A percentile compares a stretch with the other conserved stretches of the same genome.
phyloP scores from a whole-genome alignment of 2,329 filamentous ascomycete species.

The Sporothrix brunneoviolacea region DNA sequence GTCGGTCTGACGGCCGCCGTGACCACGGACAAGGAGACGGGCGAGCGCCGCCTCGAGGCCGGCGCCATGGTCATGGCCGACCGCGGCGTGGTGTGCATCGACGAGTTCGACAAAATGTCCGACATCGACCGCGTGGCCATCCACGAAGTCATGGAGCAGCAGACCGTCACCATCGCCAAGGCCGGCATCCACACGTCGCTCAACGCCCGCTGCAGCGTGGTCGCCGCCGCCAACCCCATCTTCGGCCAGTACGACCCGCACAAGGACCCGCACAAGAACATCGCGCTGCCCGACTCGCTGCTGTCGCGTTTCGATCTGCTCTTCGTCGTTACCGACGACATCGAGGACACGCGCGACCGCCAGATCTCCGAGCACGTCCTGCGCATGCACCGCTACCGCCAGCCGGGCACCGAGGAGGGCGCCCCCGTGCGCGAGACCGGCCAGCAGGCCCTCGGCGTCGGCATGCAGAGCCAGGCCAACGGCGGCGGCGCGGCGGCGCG shows the following conservation, averaged over 20 bases:
- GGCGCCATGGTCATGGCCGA: constrained; percentile 98
- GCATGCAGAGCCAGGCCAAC: constrained; percentile 68
- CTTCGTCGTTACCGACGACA: constrained; percentile 96
- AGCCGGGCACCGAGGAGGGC: constrained; percentile 87
- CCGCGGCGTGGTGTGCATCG: constrained; percentile 95
- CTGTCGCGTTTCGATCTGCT: constrained; percentile 97
- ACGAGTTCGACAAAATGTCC: constrained; percentile 99
- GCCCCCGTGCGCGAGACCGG: constrained; percentile 86
- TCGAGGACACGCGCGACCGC: constrained; percentile 86
- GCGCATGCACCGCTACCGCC: constrained; percentile 92
- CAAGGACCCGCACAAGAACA: constrained; percentile 98
- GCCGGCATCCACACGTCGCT: constrained; percentile 96
- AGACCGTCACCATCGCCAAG: constrained; percentile 98
- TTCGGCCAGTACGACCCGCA: constrained; percentile 98
- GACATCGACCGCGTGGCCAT: constrained; percentile 97
- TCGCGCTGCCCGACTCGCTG: constrained; percentile 90
- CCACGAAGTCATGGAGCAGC: constrained; percentile 99
- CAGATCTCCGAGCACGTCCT: constrained; percentile 94
- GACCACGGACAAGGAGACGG: constrained; percentile 94
- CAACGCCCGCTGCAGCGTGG: constrained; percentile 92
- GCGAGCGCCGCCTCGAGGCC: constrained; percentile 87
- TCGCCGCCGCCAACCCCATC: constrained; percentile 94
- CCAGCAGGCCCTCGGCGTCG: constrained; percentile 79
- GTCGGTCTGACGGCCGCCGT: constrained; percentile 97
- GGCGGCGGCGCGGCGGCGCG: constrained; percentile 48